Conservation (phyloP, 1,284 basidiomycete genomes). For the Entoloma clypeatum region DNA sequence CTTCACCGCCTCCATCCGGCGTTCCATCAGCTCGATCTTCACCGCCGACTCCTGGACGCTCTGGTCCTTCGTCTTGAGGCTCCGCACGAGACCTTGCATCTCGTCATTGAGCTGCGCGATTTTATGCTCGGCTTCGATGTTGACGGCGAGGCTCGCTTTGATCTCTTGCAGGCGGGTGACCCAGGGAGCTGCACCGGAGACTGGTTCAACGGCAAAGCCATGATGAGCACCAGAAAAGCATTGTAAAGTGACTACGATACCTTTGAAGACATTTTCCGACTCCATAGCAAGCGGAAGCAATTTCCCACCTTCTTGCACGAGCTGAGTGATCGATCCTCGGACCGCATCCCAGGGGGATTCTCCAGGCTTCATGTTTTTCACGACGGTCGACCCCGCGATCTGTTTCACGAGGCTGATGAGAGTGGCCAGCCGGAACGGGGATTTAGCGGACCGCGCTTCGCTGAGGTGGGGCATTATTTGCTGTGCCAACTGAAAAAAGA, state of each 20-base stretch:
- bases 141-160: conserved; percentile 78
- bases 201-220: conserved; percentile 35
- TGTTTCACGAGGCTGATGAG: conserved; percentile 73
- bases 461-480: conserved; percentile 77
- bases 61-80: conserved; percentile 84
- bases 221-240: background rate
- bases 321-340: conserved; percentile 60
- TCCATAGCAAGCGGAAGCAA: conserved; percentile 72
- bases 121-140: conserved; percentile 89
- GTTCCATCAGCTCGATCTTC: conserved; percentile 93
- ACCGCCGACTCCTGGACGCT: conserved; percentile 84
- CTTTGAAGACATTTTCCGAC: conserved; percentile 72
- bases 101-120: conserved; percentile 85
- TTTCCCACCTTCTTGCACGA: conserved; percentile 68
- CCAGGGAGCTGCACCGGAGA: conserved; percentile 84
- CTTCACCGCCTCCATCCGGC: conserved; percentile 86
- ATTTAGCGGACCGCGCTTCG: conserved; percentile 72
- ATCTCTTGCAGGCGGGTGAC: conserved; percentile 82
- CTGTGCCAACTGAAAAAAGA: conserved; percentile 68
- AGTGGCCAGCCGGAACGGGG: conserved; percentile 69
- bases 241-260: conserved; percentile 45
- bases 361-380: conserved; percentile 62
- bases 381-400: conserved; percentile 66
- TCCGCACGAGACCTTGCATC: conserved; percentile 81
- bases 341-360: conserved; percentile 77